A percentile compares a stretch with the other conserved stretches of the same genome.
Conservation (phyloP, 129 eudicot species). For the Tagetes patula region DNA sequence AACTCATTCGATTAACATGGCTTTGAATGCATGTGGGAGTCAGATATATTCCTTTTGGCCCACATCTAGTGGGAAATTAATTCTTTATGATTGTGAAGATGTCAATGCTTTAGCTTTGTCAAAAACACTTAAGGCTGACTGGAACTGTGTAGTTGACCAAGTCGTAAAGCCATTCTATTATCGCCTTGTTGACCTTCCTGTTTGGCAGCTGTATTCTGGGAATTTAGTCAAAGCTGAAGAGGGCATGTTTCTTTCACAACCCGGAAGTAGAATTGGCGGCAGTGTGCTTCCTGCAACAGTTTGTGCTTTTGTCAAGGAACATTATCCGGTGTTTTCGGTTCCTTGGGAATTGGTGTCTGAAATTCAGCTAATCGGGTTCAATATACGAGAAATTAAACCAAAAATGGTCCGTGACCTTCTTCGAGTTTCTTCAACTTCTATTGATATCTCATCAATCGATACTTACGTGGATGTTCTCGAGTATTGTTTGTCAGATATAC, state of each 20-base stretch:
- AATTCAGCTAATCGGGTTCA: slow-evolving; percentile 78
- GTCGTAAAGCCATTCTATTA: slow-evolving; percentile 82
- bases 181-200: slow-evolving; percentile 89
- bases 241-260: slow-evolving; percentile 98
- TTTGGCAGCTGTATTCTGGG: slow-evolving; percentile 96
- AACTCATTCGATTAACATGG: slow-evolving; percentile 51
- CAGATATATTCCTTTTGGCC: slow-evolving; percentile 92
- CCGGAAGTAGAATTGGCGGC: slow-evolving; percentile 81
- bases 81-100: slow-evolving; percentile 33
- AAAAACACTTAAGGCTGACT: slow-evolving; percentile 57
- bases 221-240: slow-evolving; percentile 88
- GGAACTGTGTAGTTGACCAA: slow-evolving; percentile 80
- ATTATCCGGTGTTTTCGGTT: slow-evolving; percentile 94
- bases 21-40: slow-evolving; percentile 62
- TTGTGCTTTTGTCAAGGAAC: slow-evolving; percentile 93
- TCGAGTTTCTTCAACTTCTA: slow-evolving; percentile 64
- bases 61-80: slow-evolving; percentile 46
- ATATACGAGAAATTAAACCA: slow-evolving; percentile 86
- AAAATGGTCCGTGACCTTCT: slow-evolving; percentile 98
- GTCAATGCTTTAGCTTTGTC: slow-evolving; percentile 24
- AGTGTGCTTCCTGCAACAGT: slow-evolving; percentile 82
- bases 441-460: slow-evolving; percentile 59
- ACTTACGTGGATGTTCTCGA: slow-evolving; percentile 89
- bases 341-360: slow-evolving; percentile 97
- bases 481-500: slow-evolving; percentile 91